phyloP scores from a whole-genome alignment of 2,329 filamentous ascomycete species.

The Xylariaceae sp. region DNA sequence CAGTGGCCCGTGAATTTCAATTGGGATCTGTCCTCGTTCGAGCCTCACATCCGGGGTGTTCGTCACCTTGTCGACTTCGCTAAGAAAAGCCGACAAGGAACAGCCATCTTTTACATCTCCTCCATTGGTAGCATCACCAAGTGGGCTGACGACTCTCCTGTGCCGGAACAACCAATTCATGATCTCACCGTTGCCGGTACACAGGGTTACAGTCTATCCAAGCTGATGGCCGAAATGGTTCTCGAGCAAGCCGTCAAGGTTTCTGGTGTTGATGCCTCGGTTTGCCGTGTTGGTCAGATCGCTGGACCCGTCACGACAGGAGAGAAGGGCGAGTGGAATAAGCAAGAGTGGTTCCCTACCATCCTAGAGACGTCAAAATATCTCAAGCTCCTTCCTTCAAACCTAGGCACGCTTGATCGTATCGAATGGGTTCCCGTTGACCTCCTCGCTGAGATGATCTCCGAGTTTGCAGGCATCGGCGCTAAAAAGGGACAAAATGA shows the following conservation, averaged over 20 bases:
- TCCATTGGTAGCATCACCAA: constrained; percentile 37
- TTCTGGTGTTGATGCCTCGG: constrained; percentile 36
- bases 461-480: constrained; percentile 41
- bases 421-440: constrained; percentile 57
- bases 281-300: constrained; percentile 47
- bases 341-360: constrained; percentile 54
- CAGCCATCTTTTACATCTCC: constrained; percentile 41
- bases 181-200: constrained; percentile 30
- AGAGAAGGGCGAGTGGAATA: constrained; percentile 50
- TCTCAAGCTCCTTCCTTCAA: constrained; percentile 44
- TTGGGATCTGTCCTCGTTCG: constrained; percentile 46
- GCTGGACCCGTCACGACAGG: constrained; percentile 36
- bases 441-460: constrained; percentile 41
- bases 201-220: constrained; percentile 42
- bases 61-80: constrained; percentile 47
- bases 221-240: constrained; percentile 41
- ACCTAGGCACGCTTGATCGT: constrained; percentile 40
- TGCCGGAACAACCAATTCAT: constrained; percentile 38
- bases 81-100: constrained; percentile 29
- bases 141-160: constrained; percentile 31
- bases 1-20: constrained; percentile 56
- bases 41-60: constrained; percentile 48
- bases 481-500: constrained; percentile 15
- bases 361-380: constrained; percentile 46
- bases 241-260: constrained; percentile 37